Evolutionary conservation across 2,329 filamentous ascomycete genomes (phyloP).

Genomic region (Colletotrichum musae): DNA sequence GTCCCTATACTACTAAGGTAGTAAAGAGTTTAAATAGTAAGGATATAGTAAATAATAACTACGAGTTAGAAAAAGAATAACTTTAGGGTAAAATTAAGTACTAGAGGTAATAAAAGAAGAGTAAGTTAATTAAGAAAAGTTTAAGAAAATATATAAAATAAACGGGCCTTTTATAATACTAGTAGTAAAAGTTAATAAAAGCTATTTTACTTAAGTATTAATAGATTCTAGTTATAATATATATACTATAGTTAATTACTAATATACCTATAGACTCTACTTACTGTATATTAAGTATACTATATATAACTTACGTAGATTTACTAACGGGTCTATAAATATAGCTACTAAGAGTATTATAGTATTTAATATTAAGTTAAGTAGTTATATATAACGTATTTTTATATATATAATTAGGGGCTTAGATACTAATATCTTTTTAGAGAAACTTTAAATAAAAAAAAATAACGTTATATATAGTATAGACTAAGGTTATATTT

Average conservation of each 20-base stretch:
- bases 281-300: conserved; percentile 28
- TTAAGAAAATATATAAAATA: conserved; percentile 22
- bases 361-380: conserved; percentile 1
- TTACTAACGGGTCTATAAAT: conserved; percentile 31
- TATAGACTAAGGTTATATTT: neutral
- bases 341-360: conserved; percentile 20
- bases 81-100: neutral
- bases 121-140: conserved; percentile 17
- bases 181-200: conserved; percentile 2
- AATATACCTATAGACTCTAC: conserved; percentile 21
- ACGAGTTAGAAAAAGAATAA: neutral
- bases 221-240: neutral
- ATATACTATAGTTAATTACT: conserved; percentile 23
- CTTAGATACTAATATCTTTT: neutral
- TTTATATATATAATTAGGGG: neutral
- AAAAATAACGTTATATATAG: neutral
- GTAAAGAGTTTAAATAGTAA: too few relatives aligned
- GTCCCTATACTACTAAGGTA: too few relatives aligned
- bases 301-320: conserved; percentile 5
- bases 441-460: neutral
- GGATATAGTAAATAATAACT: too few relatives aligned
- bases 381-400: neutral
- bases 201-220: conserved; percentile 11
- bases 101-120: neutral
- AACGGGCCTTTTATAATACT: neutral